phyloP scores from a whole-genome alignment of 2,329 filamentous ascomycete species.

The Trichoderma atrobrunneum region DNA sequence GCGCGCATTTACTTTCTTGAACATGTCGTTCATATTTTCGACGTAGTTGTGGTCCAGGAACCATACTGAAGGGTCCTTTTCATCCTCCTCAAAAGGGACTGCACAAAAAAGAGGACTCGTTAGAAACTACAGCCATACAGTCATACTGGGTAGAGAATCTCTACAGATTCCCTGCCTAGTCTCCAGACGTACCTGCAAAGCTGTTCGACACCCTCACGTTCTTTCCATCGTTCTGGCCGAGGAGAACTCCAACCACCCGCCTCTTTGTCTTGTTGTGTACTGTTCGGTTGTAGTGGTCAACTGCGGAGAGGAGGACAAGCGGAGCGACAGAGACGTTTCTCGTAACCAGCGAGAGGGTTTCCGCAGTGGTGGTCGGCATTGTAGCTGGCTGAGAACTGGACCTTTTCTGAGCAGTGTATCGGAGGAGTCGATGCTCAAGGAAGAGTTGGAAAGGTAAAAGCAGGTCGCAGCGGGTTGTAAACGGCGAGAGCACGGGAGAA shows the following conservation, averaged over 20 bases:
- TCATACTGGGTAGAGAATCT: background rate
- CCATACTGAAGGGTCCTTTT: conserved; percentile 98
- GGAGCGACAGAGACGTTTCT: conserved; percentile 96
- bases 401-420: background rate
- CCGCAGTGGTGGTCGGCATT: conserved; percentile 96
- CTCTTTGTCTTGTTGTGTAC: conserved; percentile 80
- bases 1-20: conserved; percentile 98
- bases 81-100: conserved; percentile 99
- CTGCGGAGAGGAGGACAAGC: conserved; percentile 92
- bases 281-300: conserved; percentile 96
- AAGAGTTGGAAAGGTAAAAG: background rate
- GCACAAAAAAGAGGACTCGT: conserved; percentile 23
- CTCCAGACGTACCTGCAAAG: conserved; percentile 71
- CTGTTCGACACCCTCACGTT: conserved; percentile 98
- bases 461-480: background rate
- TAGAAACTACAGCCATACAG: background rate
- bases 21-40: conserved; percentile 99
- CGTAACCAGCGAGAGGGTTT: conserved; percentile 91
- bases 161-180: background rate
- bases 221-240: conserved; percentile 95
- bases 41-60: conserved; percentile 99
- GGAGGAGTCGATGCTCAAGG: background rate
- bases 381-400: conserved; percentile 31
- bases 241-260: conserved; percentile 88
- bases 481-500: background rate